Evolutionary conservation across 176 grass and related monocot genomes (phyloP), one percentile per base, ranked within the genome.

Genomic region (Bolboschoenus planiculmis): DNA sequence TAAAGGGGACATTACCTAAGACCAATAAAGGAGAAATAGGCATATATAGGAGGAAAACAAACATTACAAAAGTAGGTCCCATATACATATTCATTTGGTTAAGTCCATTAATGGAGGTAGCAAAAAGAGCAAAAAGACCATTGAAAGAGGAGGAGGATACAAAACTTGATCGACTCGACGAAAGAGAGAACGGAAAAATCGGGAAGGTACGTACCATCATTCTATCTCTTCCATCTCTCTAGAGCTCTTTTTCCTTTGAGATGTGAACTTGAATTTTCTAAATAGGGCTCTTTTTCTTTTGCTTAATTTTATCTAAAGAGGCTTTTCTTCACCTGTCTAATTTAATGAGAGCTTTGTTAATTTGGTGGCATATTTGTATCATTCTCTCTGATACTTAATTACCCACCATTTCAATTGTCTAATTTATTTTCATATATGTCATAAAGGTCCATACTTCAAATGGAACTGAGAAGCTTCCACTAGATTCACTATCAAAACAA

Each of bases 131-230:
- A 44, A 62, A 63, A 64, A 21, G 48, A 80, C 7, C 74, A 85
- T 83, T 76, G 31, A 20, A 36, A 3, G 26, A 66, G 56, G 83
- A 79, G 44, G 71, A 88, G 21, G 85, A 89, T 87, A 83, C 57
- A 78, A 84, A 85, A 18, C 78, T 79, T 44, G 61, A 77, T 44
- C 89, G 46, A 55, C 74, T 83, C 79, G 42, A 70, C 14, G 50
- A 33, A 48, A 82, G 61, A 70, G 83, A 78, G 51, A 79, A 84
- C 72, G 54, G 24, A 9, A 8, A 94, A 86, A 82, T 88, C 62
- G 61, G 78, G 2, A 62, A 84, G 83, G 83, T 84, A 56, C n/a
- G 66, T 84, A 56, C n/a, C 33, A 72, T 58, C n/a, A 56, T 5
- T 78, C 27, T 34, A 20, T 81, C 29, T 58, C 18, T 80, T 56